Conservation (phyloP, 495 filamentous ascomycete genomes). For the Annulohypoxylon nitens region DNA sequence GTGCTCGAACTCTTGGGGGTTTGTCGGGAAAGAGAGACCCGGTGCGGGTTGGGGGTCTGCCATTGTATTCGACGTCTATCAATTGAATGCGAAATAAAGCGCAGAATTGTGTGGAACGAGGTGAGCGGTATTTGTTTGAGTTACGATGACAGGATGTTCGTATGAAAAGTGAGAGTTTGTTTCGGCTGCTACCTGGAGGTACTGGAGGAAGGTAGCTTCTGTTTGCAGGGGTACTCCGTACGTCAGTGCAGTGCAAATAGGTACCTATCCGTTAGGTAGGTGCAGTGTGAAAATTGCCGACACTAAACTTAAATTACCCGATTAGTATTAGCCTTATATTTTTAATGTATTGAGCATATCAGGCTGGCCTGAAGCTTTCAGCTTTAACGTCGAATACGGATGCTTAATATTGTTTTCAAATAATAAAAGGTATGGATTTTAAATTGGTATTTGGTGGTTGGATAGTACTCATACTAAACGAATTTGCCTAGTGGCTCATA, state of each 20-base stretch:
- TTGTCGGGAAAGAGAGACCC: slow-evolving; percentile 72
- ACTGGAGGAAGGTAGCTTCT: slow-evolving; percentile 16
- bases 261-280: background rate
- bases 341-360: background rate
- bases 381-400: background rate
- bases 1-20: slow-evolving; percentile 79
- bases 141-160: background rate
- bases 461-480: background rate
- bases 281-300: background rate
- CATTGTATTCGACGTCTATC: slow-evolving; percentile 27
- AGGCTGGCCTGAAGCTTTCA: background rate
- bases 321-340: background rate
- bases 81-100: slow-evolving; percentile 5
- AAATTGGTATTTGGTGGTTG: background rate
- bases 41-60: slow-evolving; percentile 39
- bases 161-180: slow-evolving; percentile 8
- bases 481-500: background rate
- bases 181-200: background rate
- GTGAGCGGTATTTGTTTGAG: slow-evolving; percentile 6
- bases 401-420: background rate
- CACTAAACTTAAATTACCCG: background rate
- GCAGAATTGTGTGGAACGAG: background rate
- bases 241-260: background rate
- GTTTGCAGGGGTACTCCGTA: slow-evolving; percentile 11
- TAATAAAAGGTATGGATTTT: background rate